Conservation (phyloP, 2,329 filamentous ascomycete genomes). For the Scopulariopsis brevicaulis region DNA sequence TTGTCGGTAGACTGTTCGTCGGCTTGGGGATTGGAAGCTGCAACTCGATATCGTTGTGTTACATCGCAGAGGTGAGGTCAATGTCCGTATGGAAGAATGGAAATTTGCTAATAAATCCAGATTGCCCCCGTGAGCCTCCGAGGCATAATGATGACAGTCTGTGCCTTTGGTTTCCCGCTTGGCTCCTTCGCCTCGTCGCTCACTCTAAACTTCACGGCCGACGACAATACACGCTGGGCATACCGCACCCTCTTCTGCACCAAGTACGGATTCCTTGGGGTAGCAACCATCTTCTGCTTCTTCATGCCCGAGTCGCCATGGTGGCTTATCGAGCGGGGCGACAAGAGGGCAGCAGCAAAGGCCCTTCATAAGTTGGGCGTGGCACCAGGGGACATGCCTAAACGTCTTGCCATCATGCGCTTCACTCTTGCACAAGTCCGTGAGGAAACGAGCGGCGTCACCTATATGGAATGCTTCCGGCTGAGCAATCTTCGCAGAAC, state of each 20-base stretch:
- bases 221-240: constrained; percentile 16
- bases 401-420: constrained; percentile 16
- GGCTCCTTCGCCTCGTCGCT: constrained; percentile 18
- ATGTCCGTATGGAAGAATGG: not conserved
- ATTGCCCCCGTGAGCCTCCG: constrained; percentile 16
- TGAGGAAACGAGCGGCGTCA: constrained; percentile 21
- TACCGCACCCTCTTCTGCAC: constrained; percentile 19
- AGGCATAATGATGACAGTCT: constrained; percentile 15
- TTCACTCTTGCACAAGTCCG: constrained; percentile 19
- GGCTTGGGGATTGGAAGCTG: constrained; percentile 19
- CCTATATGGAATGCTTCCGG: constrained; percentile 26
- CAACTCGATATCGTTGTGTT: constrained; percentile 13
- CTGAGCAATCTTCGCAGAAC: constrained; percentile 24
- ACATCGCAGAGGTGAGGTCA: constrained; percentile 13
- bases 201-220: constrained; percentile 17
- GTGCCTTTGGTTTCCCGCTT: constrained; percentile 16
- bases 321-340: constrained; percentile 22
- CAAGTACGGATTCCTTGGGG: constrained; percentile 19
- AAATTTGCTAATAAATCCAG: constrained; percentile 4
- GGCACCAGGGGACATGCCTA: constrained; percentile 13
- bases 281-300: constrained; percentile 15
- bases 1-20: constrained; percentile 27
- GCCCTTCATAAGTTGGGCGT: constrained; percentile 20
- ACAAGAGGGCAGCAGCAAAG: constrained; percentile 19
- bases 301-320: constrained; percentile 30